Evolutionary conservation across 2,329 filamentous ascomycete species (phyloP).

Genomic region (Aurifilum marmelostoma): DNA sequence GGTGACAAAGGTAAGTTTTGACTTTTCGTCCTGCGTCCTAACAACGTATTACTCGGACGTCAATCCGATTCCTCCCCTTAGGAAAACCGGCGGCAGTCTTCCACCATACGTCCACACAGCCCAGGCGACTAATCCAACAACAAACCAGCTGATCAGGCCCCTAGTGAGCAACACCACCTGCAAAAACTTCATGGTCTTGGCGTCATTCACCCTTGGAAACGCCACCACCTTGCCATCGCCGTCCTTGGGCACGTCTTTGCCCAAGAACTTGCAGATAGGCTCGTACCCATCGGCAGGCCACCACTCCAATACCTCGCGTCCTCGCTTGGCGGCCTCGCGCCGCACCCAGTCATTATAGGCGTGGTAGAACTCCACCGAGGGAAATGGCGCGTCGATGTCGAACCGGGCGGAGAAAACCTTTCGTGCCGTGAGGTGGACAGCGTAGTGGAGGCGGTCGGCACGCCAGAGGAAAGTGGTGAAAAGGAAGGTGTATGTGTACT

Average conservation of each 20-base stretch:
- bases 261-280: conserved; percentile 46
- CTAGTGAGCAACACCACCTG: conserved; percentile 16
- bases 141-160: conserved; percentile 19
- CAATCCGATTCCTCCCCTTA: too few relatives aligned
- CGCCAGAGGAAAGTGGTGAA: neutral
- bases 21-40: neutral
- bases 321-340: conserved; percentile 37
- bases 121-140: neutral
- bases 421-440: neutral
- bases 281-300: conserved; percentile 45
- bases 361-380: conserved; percentile 30
- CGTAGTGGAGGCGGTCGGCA: conserved; percentile 4
- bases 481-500: neutral
- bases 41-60: neutral
- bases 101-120: conserved; percentile 9
- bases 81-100: neutral
- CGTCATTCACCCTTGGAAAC: conserved; percentile 41
- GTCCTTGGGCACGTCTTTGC: conserved; percentile 40
- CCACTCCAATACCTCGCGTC: conserved; percentile 42
- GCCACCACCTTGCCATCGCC: conserved; percentile 19
- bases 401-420: neutral
- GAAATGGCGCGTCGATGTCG: conserved; percentile 12
- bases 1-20: neutral
- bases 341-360: conserved; percentile 35
- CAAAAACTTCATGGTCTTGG: conserved; percentile 26